Evolutionary conservation across 2,329 filamentous ascomycete genomes (phyloP), one percentile per base, ranked within the genome.

Genomic region (Aspergillus aculeatus): DNA sequence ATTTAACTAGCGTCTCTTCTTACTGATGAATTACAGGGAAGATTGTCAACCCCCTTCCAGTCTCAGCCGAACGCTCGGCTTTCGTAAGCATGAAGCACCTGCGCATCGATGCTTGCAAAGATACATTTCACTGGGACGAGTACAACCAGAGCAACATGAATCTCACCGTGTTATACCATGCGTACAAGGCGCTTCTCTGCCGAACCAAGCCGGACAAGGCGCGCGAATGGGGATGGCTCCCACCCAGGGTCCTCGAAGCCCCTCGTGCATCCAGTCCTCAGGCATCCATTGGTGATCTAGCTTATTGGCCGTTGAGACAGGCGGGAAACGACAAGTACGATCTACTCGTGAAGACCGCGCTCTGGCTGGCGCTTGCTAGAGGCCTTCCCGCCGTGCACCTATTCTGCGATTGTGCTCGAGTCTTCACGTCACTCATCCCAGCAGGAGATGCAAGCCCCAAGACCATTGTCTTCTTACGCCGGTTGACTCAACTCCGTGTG

Each of bases 321-420:
- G 32, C 31, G 4, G 47, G 53, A 1, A 52, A 62, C 1, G 47
- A 47, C 2, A n/a, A 59, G 1, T 54, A 69, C 10, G 58, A 63
- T 14, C 41, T 68, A 32, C 47, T 73, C 23, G 58, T 71, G 38
- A 67, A 66, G 32, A 68, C 58, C 12, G 68, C 68, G 1, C 52
- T 67, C 47, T 73, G 71, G 68, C 63, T 73, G 12, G 61, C 64
- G 12, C 50, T 69, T 9, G 68, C 69, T 7, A 60, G 71, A 52
- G 68, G 71, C n/a, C 59, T 64, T 4, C 50, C 68, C 14, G 64
- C 71, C 2, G 69, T 71, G 9, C 68, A 71, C 55, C 62, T 72
- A 5, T 73, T 71, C 55, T 71, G 65, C 50, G 68, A 73, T 35
- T 54, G 68, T n/a, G 62, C 59, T 21, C 62, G 66, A 16, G 56